Base-by-base conservation (phyloP, 345 rosid genomes). In the Alliaria petiolata region DNA sequence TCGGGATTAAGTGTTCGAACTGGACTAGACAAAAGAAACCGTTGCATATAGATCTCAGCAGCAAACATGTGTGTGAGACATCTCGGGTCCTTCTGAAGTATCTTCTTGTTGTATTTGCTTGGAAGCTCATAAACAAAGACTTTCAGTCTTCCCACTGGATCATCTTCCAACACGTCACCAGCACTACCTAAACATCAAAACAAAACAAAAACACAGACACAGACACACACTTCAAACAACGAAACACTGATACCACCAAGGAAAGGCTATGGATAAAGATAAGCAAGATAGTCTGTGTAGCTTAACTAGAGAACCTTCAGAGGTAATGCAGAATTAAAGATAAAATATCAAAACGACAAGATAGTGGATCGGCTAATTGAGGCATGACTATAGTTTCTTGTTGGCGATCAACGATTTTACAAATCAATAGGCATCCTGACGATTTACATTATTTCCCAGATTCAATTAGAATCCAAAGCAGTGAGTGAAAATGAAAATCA, bases 11-110 rank as follows among this genome's bases (percentile, higher is more conserved):
- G 97, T 14, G 97, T 95, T 67, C 99, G 86, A 69, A 95, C 98
- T 0, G 93, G 92, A 51, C 99, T 92, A 3, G 99, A 87, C 71
- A 92, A 72, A 63, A 95, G 96, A 83, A 95, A 92, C 39, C 98
- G 82, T 65, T 92, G 99, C 97, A 95, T 95, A 72, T 75, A 95
- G 49, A 88, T 95, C 89, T 95, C 99, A 44, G 98, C 97, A 11
- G 99, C 99, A 77, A 95, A 95, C 99, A 92, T 95, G 81, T 95
- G 98, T 49, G 79, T 92, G 26, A 95, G 87, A 78, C 99, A 95
- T 84, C 99, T 88, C 1, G 85, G 86, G 22, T 95, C 98, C 79
- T 87, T 95, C 62, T 88, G 93, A 76, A 95, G 92, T 52, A 95
- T 76, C 82, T 95, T 95, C 83, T 90, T 92, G 86, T 88, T 95